Conservation (phyloP, 192 early-diverging fungal genomes). For the Linnemannia exigua region DNA sequence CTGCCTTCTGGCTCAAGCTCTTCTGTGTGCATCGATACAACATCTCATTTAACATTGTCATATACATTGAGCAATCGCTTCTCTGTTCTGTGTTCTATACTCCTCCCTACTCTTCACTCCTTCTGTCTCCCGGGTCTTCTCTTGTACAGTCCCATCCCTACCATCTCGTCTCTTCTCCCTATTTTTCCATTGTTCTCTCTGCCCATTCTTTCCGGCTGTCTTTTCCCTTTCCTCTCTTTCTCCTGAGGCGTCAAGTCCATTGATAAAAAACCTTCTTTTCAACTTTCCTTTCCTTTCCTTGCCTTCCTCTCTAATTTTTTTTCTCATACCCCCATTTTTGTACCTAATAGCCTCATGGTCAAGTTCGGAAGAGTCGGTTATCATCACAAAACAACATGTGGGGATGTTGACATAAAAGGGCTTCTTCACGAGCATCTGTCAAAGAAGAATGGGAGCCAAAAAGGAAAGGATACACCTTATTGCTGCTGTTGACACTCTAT, state of each 20-base stretch:
- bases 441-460: not conserved
- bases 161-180: not conserved
- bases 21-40: too few relatives aligned
- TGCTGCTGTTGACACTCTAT: not conserved
- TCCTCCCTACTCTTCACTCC: too few relatives aligned
- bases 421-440: not conserved
- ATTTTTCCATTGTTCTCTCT: too few relatives aligned
- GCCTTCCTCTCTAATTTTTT: not conserved
- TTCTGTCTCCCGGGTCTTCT: too few relatives aligned
- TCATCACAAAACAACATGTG: conserved; percentile 1
- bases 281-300: too few relatives aligned
- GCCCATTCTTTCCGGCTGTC: not conserved
- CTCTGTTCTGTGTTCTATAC: too few relatives aligned
- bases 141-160: too few relatives aligned
- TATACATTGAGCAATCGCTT: too few relatives aligned
- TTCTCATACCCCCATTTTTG: not conserved
- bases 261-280: not conserved
- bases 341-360: not conserved
- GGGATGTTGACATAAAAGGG: too few relatives aligned
- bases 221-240: not conserved
- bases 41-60: too few relatives aligned
- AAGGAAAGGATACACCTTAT: not conserved
- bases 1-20: too few relatives aligned
- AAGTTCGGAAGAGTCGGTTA: not conserved
- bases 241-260: not conserved